Evolutionary conservation across 768 basidiomycete genomes (phyloP).

Genomic region (Holtermanniella nyarrowii): DNA sequence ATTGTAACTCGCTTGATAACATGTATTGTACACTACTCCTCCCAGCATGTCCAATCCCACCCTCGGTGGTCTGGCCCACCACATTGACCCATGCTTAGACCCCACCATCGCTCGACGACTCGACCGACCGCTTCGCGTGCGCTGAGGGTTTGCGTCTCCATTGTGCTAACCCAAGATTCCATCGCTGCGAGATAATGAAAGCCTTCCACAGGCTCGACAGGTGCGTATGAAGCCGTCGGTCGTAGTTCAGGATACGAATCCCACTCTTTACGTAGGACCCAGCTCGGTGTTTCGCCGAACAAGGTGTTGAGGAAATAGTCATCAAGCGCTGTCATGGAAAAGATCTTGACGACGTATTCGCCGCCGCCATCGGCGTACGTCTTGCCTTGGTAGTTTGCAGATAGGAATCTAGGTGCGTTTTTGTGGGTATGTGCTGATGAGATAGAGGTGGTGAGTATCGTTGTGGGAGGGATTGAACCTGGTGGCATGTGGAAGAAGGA

Average conservation of each 20-base stretch:
- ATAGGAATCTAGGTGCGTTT: conserved; percentile 70
- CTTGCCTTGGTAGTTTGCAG: conserved; percentile 65
- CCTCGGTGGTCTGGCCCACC: conserved; percentile 52
- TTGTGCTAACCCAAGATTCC: conserved; percentile 70
- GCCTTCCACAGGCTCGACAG: conserved; percentile 63
- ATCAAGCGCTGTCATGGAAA: conserved; percentile 55
- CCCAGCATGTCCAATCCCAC: conserved; percentile 54
- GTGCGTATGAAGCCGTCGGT: conserved; percentile 59
- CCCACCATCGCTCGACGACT: conserved; percentile 62
- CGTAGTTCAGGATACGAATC: conserved; percentile 45
- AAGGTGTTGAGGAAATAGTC: conserved; percentile 60
- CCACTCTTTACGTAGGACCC: conserved; percentile 69
- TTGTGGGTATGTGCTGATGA: conserved; percentile 47
- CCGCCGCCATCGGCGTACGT: conserved; percentile 43
- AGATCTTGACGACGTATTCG: conserved; percentile 78
- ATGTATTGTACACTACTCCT: background rate
- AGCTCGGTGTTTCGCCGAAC: conserved; percentile 58
- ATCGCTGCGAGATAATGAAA: conserved; percentile 88
- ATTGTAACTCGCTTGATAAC: background rate
- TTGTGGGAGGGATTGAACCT: conserved; percentile 46
- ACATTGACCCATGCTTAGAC: conserved; percentile 57
- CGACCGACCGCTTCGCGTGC: conserved; percentile 75
- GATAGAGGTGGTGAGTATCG: conserved; percentile 63
- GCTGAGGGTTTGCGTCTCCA: conserved; percentile 85
- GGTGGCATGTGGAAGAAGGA: conserved; percentile 55